A percentile compares a stretch with the other conserved stretches of the same genome.
phyloP scores from a whole-genome alignment of 2,329 filamentous ascomycete genomes.

The Tolypocladium endophyticum region DNA sequence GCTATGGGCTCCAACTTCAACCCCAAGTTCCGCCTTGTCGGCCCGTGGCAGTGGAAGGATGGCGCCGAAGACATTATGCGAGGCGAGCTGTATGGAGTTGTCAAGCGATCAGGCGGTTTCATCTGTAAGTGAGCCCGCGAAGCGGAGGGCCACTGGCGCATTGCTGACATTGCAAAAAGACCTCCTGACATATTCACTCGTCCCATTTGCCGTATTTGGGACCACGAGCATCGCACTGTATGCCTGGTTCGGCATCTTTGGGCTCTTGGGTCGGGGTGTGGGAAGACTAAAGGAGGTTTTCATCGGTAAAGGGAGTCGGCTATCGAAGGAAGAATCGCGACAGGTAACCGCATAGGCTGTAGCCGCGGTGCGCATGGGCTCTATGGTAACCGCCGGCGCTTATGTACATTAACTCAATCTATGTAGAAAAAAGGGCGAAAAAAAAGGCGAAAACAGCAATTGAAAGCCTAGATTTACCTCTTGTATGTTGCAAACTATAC shows the following conservation, averaged over 20 bases:
- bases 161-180: slow-evolving; percentile 15
- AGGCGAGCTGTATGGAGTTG: slow-evolving; percentile 28
- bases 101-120: slow-evolving; percentile 22
- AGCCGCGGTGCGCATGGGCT: too few relatives aligned
- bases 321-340: not conserved
- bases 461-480: too few relatives aligned
- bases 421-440: too few relatives aligned
- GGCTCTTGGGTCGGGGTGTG: not conserved
- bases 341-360: not conserved
- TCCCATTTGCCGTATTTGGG: slow-evolving; percentile 25
- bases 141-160: not conserved
- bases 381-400: too few relatives aligned
- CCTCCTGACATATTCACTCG: slow-evolving; percentile 22
- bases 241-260: slow-evolving; percentile 6
- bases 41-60: slow-evolving; percentile 29
- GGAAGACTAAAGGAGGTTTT: not conserved
- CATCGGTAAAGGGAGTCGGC: not conserved
- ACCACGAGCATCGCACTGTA: slow-evolving; percentile 18
- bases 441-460: too few relatives aligned
- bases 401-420: too few relatives aligned
- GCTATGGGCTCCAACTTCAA: slow-evolving; percentile 39
- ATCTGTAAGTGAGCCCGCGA: slow-evolving; percentile 21
- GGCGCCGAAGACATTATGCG: slow-evolving; percentile 26
- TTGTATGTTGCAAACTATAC: too few relatives aligned
- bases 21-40: slow-evolving; percentile 34